Conservation (phyloP, 176 grass and related monocot genomes). For the Leersia perrieri region DNA sequence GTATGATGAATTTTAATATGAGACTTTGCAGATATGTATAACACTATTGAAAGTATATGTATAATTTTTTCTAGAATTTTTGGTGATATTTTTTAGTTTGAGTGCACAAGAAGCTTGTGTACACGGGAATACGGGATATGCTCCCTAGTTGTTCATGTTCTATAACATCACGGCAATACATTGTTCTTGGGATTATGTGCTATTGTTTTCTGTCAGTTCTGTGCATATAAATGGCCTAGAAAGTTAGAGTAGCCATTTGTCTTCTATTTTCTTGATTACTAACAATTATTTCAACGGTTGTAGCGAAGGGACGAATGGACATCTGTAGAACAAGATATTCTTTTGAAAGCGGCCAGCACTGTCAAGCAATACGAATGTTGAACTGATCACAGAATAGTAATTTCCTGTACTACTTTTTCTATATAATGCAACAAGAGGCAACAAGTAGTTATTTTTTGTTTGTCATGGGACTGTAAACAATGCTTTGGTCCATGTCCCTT, state of each 20-base stretch:
- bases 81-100: too few species aligned
- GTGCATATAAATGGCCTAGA: background rate
- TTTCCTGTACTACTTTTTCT: background rate
- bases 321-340: conserved; percentile 66
- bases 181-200: background rate
- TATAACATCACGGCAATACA: background rate
- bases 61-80: too few species aligned
- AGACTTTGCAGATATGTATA: too few species aligned
- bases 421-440: background rate
- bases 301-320: conserved; percentile 63
- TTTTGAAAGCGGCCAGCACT: conserved; percentile 52
- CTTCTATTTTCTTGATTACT: background rate
- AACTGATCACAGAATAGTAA: conserved; percentile 28
- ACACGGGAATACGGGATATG: too few species aligned
- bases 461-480: background rate
- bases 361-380: conserved; percentile 46
- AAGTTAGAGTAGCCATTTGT: background rate
- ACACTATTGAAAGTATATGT: too few species aligned
- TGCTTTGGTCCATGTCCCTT: background rate
- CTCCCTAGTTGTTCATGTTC: too few species aligned
- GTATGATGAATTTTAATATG: too few species aligned
- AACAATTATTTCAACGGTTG: background rate
- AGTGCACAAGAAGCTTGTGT: too few species aligned
- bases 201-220: background rate
- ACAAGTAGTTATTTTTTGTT: background rate